Evolutionary conservation across 805 yeast genomes (phyloP).

Genomic region (Millerozyma miso): DNA sequence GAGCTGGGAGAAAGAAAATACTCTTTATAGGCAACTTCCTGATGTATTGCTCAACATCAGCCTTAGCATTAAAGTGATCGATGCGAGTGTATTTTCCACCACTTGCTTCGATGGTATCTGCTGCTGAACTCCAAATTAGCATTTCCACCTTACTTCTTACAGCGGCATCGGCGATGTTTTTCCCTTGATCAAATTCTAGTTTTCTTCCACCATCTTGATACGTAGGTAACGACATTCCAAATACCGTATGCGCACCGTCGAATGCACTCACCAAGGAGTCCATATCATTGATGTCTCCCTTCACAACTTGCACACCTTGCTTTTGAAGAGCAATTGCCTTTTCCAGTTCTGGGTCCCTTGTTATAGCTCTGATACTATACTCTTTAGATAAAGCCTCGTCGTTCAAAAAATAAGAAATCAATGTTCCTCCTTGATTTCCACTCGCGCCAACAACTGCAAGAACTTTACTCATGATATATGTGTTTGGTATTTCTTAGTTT

Average conservation of each 20-base stretch:
- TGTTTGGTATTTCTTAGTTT: too few relatives aligned
- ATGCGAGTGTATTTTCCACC: constrained; percentile 2
- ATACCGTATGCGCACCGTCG: constrained; percentile 6
- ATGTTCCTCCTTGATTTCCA: constrained; percentile 29
- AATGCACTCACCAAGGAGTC: constrained; percentile 2
- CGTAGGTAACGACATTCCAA: constrained; percentile 2
- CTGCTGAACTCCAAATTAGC: constrained; percentile 5
- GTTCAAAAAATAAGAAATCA: constrained; percentile 6
- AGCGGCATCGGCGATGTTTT: constrained; percentile 5
- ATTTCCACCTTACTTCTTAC: constrained; percentile 1
- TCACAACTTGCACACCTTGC: constrained; percentile 12
- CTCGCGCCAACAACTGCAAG: constrained; percentile 7
- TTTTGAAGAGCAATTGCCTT: constrained; percentile 5
- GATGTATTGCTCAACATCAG: constrained; percentile 5
- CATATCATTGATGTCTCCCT: constrained; percentile 5
- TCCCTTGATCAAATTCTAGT: constrained; percentile 7
- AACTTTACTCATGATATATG: constrained; percentile 8
- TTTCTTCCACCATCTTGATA: not conserved
- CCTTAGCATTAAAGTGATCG: constrained; percentile 2
- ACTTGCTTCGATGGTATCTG: not conserved
- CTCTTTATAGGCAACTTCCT: constrained; percentile 2
- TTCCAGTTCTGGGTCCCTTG: constrained; percentile 7
- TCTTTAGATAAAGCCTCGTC: constrained; percentile 4
- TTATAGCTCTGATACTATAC: constrained; percentile 11
- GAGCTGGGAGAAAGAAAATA: constrained; percentile 4